These are phyloP conservation scores for Metschnikowia shivogae DNA, from an alignment of 805 yeast species.

Conservation along the genomic window DNA sequence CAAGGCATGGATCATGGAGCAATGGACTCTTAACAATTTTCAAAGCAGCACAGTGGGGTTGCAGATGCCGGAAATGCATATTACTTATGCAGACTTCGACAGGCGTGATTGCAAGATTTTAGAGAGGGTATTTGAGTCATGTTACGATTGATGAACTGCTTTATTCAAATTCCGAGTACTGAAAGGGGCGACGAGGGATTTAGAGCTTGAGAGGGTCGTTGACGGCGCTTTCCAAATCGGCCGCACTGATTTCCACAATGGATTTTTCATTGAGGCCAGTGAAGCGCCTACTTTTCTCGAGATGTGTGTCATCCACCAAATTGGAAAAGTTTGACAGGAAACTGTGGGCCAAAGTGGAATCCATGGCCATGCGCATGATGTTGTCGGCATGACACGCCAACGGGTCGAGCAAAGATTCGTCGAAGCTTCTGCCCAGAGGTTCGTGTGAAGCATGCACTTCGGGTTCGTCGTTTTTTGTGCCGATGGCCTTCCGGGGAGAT, in stretches of 20 bases:
- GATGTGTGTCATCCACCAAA: slow-evolving; percentile 29
- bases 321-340: slow-evolving; percentile 34
- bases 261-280: slow-evolving; percentile 13
- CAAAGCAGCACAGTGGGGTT: not conserved
- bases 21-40: not conserved
- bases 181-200: not conserved
- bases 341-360: slow-evolving; percentile 43
- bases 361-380: slow-evolving; percentile 45
- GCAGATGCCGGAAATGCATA: slow-evolving; percentile 11
- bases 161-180: not conserved
- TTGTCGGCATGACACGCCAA: slow-evolving; percentile 46
- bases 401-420: slow-evolving; percentile 28
- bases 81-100: slow-evolving; percentile 17
- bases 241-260: slow-evolving; percentile 34
- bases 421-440: not conserved
- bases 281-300: slow-evolving; percentile 11
- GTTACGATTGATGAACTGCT: no score
- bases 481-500: not conserved
- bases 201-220: slow-evolving; percentile 12
- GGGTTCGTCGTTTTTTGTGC: not conserved
- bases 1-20: not conserved
- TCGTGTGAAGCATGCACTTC: not conserved
- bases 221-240: slow-evolving; percentile 33
- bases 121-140: slow-evolving; percentile 9
- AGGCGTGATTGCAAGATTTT: slow-evolving; percentile 25